Evolutionary conservation across 192 early-diverging fungal species (phyloP), one percentile per base, ranked within the genome.

Genomic region (Rhizophagus sp.): DNA sequence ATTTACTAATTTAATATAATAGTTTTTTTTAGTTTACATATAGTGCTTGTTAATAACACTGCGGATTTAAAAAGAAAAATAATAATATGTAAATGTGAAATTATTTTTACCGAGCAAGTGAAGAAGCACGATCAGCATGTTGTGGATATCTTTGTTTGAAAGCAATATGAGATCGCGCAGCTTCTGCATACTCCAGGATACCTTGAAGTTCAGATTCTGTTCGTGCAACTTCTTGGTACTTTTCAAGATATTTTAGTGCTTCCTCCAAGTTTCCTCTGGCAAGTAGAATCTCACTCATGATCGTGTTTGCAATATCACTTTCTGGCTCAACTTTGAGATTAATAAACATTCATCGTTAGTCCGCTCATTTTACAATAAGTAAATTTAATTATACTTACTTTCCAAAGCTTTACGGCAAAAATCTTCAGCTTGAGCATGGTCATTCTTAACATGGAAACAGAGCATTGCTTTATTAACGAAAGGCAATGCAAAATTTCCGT

Each of bases 381-480:
- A 33, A 8, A 82, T 57, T 1, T 9, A 19, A 25, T 67, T n/a
- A 33, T 47, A 39, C 24, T 70, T 84, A 89, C 88, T 83, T 83
- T 95, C 91, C 64, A 96, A 88, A 7, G 97, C 97, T 30, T 91
- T 86, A 44, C 89, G 87, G 82, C 95, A 96, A 76, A 95, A 84
- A 36, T 84, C 82, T 88, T 95, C 92, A 34, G 97, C 94, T 75
- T 86, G 85, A 62, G 84, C 87, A n/a, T 89, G 80, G 79, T 99
- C 92, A 27, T 89, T 86, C 70, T 89, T 93, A 73, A 87, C 88
- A 81, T 98, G 96, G 82, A 96, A 93, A 83, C 89, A 85, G 76
- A 91, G 85, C 67, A 94, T 88, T 22, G 95, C 94, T 85, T 98
- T 97, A 89, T 99, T 99, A 84, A 99, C 97, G 78, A 96, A 97